Conservation (phyloP, 768 basidiomycete genomes). For the Guyanaporus albipodus region DNA sequence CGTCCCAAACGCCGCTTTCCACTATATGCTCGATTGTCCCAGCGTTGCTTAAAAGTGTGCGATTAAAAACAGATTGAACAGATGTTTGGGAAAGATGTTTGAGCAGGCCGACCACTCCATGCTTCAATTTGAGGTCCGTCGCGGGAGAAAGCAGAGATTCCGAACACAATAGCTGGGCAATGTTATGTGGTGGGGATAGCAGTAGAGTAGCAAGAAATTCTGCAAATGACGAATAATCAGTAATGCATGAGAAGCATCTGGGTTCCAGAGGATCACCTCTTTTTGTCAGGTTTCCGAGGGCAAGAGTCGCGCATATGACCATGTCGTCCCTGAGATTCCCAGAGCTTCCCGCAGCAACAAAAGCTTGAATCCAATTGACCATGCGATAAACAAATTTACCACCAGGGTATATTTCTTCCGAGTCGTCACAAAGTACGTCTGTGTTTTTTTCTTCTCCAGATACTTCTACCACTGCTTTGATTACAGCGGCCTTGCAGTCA, state of each 20-base stretch:
- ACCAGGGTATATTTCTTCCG: constrained; percentile 52
- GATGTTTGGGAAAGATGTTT: constrained; percentile 79
- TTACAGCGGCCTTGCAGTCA: constrained; percentile 79
- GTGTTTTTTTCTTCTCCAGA: constrained; percentile 78
- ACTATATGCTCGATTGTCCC: constrained; percentile 61
- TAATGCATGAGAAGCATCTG: constrained; percentile 1
- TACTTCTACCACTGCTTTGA: constrained; percentile 83
- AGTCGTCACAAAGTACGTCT: constrained; percentile 73
- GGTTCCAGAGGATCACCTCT: constrained; percentile 47
- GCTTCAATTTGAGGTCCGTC: constrained; percentile 79
- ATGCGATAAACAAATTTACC: constrained; percentile 69
- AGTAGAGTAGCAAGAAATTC: constrained; percentile 59
- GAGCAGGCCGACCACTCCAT: constrained; percentile 81
- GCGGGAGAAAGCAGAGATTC: constrained; percentile 47
- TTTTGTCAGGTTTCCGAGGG: constrained; percentile 77
- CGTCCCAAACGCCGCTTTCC: constrained; percentile 64
- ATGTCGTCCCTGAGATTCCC: constrained; percentile 62
- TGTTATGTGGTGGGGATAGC: constrained; percentile 58
- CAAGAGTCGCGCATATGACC: constrained; percentile 76
- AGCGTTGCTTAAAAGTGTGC: constrained; percentile 53
- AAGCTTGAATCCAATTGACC: constrained; percentile 69
- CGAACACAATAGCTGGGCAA: constrained; percentile 61
- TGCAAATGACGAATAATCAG: constrained; percentile 26
- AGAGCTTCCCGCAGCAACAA: constrained; percentile 38
- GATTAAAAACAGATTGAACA: constrained; percentile 54